Percentiles rank a stretch among this genome's conserved stretches.
These are phyloP conservation scores for Rhodotorula babjevae DNA, from an alignment of 768 basidiomycete species.

Conservation along the genomic window DNA sequence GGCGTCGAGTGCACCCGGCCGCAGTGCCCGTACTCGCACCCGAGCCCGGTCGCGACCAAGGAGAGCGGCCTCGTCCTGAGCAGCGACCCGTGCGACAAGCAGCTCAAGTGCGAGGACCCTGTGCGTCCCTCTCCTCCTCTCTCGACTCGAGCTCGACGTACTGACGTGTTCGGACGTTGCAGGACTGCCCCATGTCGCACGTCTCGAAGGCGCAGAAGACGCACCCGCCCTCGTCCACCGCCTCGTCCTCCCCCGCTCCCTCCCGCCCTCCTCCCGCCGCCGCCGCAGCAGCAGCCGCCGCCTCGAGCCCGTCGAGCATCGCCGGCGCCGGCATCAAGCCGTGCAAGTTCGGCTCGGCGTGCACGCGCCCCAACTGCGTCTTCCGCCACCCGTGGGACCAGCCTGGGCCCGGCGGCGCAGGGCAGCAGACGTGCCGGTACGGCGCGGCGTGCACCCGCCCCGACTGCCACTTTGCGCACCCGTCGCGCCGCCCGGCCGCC, in stretches of 20 bases:
- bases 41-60: conserved; percentile 90
- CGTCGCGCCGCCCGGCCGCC: conserved; percentile 49
- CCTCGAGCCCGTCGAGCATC: conserved; percentile 23
- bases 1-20: conserved; percentile 84
- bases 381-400: conserved; percentile 58
- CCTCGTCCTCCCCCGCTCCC: conserved; percentile 4
- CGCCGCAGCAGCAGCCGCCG: conserved; percentile 8
- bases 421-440: conserved; percentile 63
- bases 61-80: conserved; percentile 93
- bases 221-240: conserved; percentile 2
- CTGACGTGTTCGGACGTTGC: background rate
- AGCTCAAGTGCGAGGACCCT: conserved; percentile 82
- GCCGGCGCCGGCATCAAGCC: conserved; percentile 36
- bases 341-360: conserved; percentile 59
- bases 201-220: conserved; percentile 41
- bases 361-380: conserved; percentile 65
- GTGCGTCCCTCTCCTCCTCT: conserved; percentile 45
- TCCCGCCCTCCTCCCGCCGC: background rate
- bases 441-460: conserved; percentile 77
- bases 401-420: conserved; percentile 46
- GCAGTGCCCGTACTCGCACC: conserved; percentile 85
- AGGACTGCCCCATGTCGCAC: conserved; percentile 44
- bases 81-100: conserved; percentile 85
- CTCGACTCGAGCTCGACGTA: too few species aligned
- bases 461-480: conserved; percentile 85